phyloP scores from a whole-genome alignment of 2,329 filamentous ascomycete species.

The Pezicula radicicola region DNA sequence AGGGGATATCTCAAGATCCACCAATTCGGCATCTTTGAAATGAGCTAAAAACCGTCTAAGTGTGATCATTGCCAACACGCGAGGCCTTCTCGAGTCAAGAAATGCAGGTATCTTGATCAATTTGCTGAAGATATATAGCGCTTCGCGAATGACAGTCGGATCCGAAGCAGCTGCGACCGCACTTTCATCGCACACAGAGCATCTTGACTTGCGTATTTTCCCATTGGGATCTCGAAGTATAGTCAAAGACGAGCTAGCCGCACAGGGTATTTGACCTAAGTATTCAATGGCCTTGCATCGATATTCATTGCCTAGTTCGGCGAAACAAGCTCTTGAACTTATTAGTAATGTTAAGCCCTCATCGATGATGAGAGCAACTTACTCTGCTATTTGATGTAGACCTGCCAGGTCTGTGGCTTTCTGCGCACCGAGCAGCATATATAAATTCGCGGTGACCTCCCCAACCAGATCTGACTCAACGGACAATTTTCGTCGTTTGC shows the following conservation, averaged over 20 bases:
- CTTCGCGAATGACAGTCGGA: conserved; percentile 30
- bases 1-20: conserved; percentile 65
- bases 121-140: conserved; percentile 42
- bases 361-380: conserved; percentile 26
- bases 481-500: conserved; percentile 29
- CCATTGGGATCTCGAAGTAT: conserved; percentile 22
- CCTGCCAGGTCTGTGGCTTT: conserved; percentile 32
- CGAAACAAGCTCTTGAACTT: conserved; percentile 37
- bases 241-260: conserved; percentile 43
- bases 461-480: conserved; percentile 24
- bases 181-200: conserved; percentile 24
- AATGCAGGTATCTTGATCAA: conserved; percentile 43
- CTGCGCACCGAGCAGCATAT: conserved; percentile 31
- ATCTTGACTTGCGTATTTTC: conserved; percentile 23
- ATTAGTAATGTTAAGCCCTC: conserved; percentile 5
- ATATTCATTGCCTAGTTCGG: conserved; percentile 41
- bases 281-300: conserved; percentile 51
- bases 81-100: conserved; percentile 52
- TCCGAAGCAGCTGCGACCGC: conserved; percentile 5
- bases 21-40: conserved; percentile 51
- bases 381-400: conserved; percentile 45
- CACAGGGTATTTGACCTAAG: conserved; percentile 57
- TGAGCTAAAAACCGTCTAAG: conserved; percentile 70
- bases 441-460: conserved; percentile 29
- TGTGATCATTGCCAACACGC: conserved; percentile 69